Percentiles rank a stretch among this genome's conserved stretches.
phyloP scores from a whole-genome alignment of 495 filamentous ascomycete genomes.

The Endocarpon pusillum region DNA sequence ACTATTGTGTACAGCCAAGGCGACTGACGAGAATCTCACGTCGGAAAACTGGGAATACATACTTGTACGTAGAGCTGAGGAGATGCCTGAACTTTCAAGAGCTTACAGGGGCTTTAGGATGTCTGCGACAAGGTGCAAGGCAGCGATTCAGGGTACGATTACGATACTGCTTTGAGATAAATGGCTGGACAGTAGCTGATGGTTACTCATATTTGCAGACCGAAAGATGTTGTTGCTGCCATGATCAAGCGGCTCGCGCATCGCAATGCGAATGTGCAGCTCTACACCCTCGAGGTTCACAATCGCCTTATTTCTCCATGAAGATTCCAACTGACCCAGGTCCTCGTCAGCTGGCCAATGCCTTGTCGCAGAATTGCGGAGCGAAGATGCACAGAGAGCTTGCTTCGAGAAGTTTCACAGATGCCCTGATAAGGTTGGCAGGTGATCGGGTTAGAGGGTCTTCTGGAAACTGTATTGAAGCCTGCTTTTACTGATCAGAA shows the following conservation, averaged over 20 bases:
- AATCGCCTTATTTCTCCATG: not conserved
- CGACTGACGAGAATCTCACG: conserved; percentile 95
- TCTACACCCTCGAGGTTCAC: conserved; percentile 85
- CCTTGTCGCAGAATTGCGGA: conserved; percentile 89
- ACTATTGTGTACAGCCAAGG: conserved; percentile 52
- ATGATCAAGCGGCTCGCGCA: conserved; percentile 94
- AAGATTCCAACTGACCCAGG: conserved; percentile 5
- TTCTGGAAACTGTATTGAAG: not conserved
- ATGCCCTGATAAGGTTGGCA: conserved; percentile 78
- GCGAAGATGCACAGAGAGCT: conserved; percentile 82
- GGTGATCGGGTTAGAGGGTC: conserved; percentile 47
- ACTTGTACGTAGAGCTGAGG: conserved; percentile 35
- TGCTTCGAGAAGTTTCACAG: conserved; percentile 87
- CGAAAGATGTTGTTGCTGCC: conserved; percentile 83
- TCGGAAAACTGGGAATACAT: conserved; percentile 98
- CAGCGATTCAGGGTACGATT: too few species aligned
- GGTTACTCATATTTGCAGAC: conserved; percentile 21
- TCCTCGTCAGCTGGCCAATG: conserved; percentile 55
- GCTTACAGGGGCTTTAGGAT: conserved; percentile 36
- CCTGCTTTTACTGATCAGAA: conserved; percentile 4
- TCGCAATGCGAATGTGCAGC: conserved; percentile 96
- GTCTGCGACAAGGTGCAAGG: conserved; percentile 93
- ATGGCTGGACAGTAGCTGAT: conserved; percentile 6
- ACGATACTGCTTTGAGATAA: too few species aligned
- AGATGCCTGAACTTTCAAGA: too few species aligned